These are phyloP conservation scores for Hanseniaspora clermontiae DNA, from an alignment of 805 yeast species.

Conservation along the genomic window DNA sequence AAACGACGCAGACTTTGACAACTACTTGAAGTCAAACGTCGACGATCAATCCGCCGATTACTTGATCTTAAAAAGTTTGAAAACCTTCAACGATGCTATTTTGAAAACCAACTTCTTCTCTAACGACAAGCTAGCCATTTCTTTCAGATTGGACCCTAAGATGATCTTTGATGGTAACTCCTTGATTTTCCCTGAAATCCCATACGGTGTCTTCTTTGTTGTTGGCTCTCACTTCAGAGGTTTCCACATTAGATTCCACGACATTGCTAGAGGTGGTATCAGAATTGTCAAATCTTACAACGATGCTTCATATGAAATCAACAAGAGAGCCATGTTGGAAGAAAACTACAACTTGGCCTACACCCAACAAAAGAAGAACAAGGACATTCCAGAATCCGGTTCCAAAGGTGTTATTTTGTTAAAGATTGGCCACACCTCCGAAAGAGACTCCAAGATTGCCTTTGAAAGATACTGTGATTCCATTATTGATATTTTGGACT, in stretches of 20 bases:
- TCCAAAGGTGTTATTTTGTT: slow-evolving; percentile 91
- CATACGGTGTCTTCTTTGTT: slow-evolving; percentile 87
- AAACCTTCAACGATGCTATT: slow-evolving; percentile 71
- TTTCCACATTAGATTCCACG: slow-evolving; percentile 92
- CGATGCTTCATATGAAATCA: slow-evolving; percentile 69
- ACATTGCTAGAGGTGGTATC: slow-evolving; percentile 96
- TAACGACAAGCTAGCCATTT: slow-evolving; percentile 86
- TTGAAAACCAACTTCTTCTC: slow-evolving; percentile 89
- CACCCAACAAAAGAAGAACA: slow-evolving; percentile 92
- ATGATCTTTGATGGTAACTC: slow-evolving; percentile 54
- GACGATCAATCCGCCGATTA: slow-evolving; percentile 69
- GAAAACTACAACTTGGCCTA: slow-evolving; percentile 92
- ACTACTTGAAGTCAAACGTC: slow-evolving; percentile 51
- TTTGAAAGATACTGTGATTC: slow-evolving; percentile 90
- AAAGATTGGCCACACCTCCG: slow-evolving; percentile 57
- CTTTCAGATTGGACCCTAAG: slow-evolving; percentile 78
- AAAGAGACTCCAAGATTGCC: slow-evolving; percentile 67
- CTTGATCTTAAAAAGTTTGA: slow-evolving; percentile 68
- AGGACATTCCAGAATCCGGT: slow-evolving; percentile 98
- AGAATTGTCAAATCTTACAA: slow-evolving; percentile 84
- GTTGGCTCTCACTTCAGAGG: slow-evolving; percentile 96
- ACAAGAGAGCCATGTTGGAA: slow-evolving; percentile 80
- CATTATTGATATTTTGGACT: slow-evolving; percentile 71
- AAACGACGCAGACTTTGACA: slow-evolving; percentile 61
- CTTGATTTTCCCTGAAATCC: slow-evolving; percentile 42